phyloP scores from a whole-genome alignment of 352 stramenopile species.

The Globisporangium uncinulatum region DNA sequence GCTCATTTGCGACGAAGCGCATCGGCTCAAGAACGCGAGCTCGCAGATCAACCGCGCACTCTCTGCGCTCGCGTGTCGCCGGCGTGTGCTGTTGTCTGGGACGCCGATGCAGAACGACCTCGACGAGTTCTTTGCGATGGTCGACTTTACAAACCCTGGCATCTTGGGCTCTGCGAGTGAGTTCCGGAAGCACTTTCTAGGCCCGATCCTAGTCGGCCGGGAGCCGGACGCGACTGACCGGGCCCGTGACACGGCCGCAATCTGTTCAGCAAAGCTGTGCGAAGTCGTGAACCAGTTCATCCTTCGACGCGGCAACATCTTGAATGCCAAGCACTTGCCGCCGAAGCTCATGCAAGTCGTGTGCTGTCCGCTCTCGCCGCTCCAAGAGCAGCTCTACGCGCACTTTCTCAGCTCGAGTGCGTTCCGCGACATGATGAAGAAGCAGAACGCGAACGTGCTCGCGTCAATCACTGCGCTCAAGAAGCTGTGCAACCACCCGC shows the following conservation, averaged over 20 bases:
- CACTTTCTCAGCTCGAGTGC: conserved; percentile 94
- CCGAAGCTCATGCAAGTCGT: conserved; percentile 99
- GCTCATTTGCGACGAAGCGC: conserved; percentile 98
- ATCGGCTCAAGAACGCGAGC: conserved; percentile 97
- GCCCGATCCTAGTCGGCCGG: conserved; percentile 84
- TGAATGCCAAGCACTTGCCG: conserved; percentile 98
- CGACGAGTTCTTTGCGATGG: conserved; percentile 98
- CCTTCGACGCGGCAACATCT: conserved; percentile 94
- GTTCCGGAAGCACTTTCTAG: conserved; percentile 92
- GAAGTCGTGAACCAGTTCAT: conserved; percentile 99
- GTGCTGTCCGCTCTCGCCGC: conserved; percentile 93
- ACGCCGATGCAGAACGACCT: conserved; percentile 99
- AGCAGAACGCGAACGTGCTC: conserved; percentile 88
- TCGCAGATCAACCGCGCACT: conserved; percentile 90
- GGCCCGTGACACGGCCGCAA: conserved; percentile 63
- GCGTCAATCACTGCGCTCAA: conserved; percentile 91
- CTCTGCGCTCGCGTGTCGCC: conserved; percentile 79
- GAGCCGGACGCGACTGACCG: conserved; percentile 89
- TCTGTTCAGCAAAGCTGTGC: conserved; percentile 94
- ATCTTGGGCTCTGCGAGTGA: conserved; percentile 80
- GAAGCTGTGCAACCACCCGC: conserved; percentile 98
- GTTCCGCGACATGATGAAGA: conserved; percentile 94
- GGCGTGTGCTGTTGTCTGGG: conserved; percentile 94
- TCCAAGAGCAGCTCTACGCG: conserved; percentile 96
- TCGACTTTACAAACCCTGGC: conserved; percentile 85